phyloP scores from a whole-genome alignment of 2,329 filamentous ascomycete species.

The Alternaria consortialis region DNA sequence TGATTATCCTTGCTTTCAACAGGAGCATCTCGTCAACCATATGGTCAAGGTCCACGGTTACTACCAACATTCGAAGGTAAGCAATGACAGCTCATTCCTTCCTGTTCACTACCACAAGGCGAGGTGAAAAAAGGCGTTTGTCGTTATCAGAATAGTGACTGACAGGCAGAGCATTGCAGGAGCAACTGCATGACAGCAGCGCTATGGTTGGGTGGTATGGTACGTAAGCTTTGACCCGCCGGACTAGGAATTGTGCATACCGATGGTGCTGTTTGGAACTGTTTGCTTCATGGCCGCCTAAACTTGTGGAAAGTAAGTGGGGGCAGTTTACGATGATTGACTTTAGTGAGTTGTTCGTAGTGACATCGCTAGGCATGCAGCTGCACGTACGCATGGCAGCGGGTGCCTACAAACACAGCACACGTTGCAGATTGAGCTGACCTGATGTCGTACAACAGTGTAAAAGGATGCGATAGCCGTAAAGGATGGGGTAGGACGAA shows the following conservation, averaged over 20 bases:
- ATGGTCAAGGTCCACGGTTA: neutral
- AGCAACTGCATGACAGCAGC: neutral
- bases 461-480: neutral
- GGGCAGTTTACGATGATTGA: neutral
- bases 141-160: neutral
- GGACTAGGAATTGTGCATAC: neutral
- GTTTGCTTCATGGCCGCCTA: neutral
- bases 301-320: neutral
- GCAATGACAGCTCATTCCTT: neutral
- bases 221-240: neutral
- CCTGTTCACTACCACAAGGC: neutral
- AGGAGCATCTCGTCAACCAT: neutral
- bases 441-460: neutral
- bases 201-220: neutral
- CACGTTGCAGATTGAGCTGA: too few relatives aligned
- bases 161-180: neutral
- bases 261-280: neutral
- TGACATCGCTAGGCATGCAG: neutral
- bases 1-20: neutral
- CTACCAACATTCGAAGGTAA: neutral
- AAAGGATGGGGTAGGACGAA: neutral
- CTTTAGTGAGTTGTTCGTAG: neutral
- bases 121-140: neutral
- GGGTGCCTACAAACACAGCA: neutral
- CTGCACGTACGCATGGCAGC: neutral